Conservation (phyloP, 2,329 filamentous ascomycete species). For the Neurospora sp. region DNA sequence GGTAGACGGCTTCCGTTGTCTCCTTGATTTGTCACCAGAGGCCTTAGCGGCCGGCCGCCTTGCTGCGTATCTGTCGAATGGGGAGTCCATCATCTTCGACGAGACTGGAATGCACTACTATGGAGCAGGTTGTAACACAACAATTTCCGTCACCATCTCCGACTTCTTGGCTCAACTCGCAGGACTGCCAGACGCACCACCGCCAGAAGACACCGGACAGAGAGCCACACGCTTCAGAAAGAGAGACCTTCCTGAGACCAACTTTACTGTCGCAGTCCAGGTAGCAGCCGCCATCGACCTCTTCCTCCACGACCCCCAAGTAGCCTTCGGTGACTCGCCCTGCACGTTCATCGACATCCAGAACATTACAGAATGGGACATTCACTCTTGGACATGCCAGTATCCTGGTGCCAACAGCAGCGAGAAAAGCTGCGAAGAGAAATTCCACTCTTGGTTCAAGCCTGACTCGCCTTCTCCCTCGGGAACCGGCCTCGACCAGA, state of each 20-base stretch:
- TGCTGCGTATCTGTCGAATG: conserved; percentile 9
- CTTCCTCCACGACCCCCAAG: conserved; percentile 8
- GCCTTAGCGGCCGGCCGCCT: conserved; percentile 12
- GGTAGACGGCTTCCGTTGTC: conserved; percentile 10
- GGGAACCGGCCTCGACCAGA: conserved; percentile 1
- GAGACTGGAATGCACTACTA: conserved; percentile 15
- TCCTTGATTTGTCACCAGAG: conserved; percentile 15
- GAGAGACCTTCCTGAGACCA: conserved; percentile 4
- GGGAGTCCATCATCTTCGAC: conserved; percentile 16
- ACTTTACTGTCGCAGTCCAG: conserved; percentile 15
- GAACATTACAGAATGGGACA: conserved; percentile 3
- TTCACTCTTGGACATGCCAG: conserved; percentile 14
- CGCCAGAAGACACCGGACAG: not conserved
- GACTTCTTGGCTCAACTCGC: conserved; percentile 15
- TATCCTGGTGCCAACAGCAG: conserved; percentile 15
- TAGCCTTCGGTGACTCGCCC: conserved; percentile 13
- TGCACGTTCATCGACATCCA: conserved; percentile 9
- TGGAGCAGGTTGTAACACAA: conserved; percentile 11
- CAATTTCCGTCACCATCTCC: conserved; percentile 12
- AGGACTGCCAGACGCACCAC: conserved; percentile 3
- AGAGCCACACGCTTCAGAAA: too few relatives aligned
- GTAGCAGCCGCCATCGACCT: conserved; percentile 10
- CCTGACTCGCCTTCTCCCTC: not conserved
- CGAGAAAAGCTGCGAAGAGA: conserved; percentile 11
- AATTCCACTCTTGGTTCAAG: conserved; percentile 13